Base-by-base conservation (phyloP, 345 rosid genomes). In the Euphorbia peplus region DNA sequence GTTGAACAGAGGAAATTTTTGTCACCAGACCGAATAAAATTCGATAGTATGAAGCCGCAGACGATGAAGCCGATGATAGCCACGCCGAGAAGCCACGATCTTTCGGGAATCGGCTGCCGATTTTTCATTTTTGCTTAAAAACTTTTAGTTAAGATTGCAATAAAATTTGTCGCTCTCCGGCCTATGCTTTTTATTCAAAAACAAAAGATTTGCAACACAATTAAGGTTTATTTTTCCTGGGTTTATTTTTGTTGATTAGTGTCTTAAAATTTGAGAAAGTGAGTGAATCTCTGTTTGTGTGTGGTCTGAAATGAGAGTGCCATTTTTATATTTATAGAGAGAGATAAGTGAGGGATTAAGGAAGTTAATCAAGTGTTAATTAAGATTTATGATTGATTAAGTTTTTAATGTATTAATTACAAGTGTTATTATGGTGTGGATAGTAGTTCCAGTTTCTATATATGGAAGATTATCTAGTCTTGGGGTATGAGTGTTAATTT, bases 51-150 rank as follows among this genome's bases (percentile, higher is more conserved):
- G 2, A 87, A 4, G 8, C 81, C 79, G 11, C 83, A 86, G 64
- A 76, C 76, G 37, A 90, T 15, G 2, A 87, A 69, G 26, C 88
- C 88, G 68, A 75, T 78, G 12, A 86, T 48, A 5, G 71, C 80
- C 8, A 77, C 63, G 0, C 26, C 54, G 1, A 80, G 26, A 68
- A 81, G 44, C 81, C 83, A 78, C 50, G 79, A 76, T 13, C 78
- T 82, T 39, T 78, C 84, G 18, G 80, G 72, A 0, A 19, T 21
- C 4, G 68, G 47, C 14, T 39, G 66, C 8, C 71, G 35, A 35
- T 11, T 63, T 69, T 72, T 82, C 77, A 74, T 73, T 56, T 0
- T 26, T 13, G n/a, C n/a, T 56, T n/a, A 9, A 2, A 1, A n/a
- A 3, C 21, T 10, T 21, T 53, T 24, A n/a, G n/a, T 53, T 2